phyloP scores from a whole-genome alignment of 106 monocot genomes.

The Agapanthus africanus region DNA sequence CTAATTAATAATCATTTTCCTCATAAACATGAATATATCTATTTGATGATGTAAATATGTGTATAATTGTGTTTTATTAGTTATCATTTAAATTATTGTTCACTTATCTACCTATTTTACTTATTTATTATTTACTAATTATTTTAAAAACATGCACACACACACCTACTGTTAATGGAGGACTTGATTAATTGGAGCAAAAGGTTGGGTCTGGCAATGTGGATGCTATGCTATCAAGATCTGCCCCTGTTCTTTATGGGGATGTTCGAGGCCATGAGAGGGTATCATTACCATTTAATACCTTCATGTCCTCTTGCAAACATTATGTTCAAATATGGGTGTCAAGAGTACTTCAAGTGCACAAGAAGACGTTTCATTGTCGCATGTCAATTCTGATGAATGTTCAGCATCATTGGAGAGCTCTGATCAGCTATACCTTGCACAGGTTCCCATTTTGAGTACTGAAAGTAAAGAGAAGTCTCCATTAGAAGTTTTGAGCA shows the following conservation, averaged over 20 bases:
- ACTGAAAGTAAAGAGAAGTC: conserved; percentile 44
- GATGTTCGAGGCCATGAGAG: conserved; percentile 82
- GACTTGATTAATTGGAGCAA: conserved; percentile 69
- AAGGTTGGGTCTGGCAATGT: conserved; percentile 49
- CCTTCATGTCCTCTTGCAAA: conserved; percentile 60
- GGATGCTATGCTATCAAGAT: conserved; percentile 73
- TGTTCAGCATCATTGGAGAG: conserved; percentile 18
- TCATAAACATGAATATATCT: too few species aligned
- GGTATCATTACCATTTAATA: conserved; percentile 58
- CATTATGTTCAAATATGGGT: conserved; percentile 21
- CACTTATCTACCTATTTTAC: too few species aligned
- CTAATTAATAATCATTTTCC: too few species aligned
- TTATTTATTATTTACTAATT: too few species aligned
- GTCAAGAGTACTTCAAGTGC: conserved; percentile 6
- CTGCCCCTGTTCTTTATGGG: conserved; percentile 69
- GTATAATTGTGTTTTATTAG: too few species aligned
- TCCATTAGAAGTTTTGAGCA: conserved; percentile 39
- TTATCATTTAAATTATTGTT: too few species aligned
- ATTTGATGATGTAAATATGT: too few species aligned
- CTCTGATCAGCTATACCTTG: conserved; percentile 58
- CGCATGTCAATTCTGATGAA: conserved; percentile 19
- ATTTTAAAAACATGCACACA: too few species aligned
- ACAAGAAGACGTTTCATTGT: conserved; percentile 5
- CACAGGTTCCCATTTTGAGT: conserved; percentile 82
- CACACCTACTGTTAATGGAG: too few species aligned